These are phyloP conservation scores for Floccularia luteovirens DNA, from an alignment of 768 basidiomycete genomes.

Conservation along the genomic window DNA sequence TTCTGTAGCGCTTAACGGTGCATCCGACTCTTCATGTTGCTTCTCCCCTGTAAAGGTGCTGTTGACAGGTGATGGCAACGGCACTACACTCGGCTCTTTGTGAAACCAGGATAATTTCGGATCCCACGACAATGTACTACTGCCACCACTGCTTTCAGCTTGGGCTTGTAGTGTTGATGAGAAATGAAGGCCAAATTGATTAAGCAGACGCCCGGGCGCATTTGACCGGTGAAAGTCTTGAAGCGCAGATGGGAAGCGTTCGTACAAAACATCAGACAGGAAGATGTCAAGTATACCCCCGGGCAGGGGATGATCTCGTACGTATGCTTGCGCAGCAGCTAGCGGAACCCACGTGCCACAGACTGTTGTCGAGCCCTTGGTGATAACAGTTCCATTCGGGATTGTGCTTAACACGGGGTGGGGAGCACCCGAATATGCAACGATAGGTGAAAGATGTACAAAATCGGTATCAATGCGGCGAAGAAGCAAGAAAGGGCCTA, in stretches of 20 bases:
- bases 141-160: slow-evolving; percentile 8
- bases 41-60: slow-evolving; percentile 8
- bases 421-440: slow-evolving; percentile 33
- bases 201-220: slow-evolving; percentile 36
- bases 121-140: slow-evolving; percentile 3
- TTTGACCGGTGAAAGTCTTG: slow-evolving; percentile 49
- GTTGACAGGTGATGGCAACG: slow-evolving; percentile 3
- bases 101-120: slow-evolving; percentile 8
- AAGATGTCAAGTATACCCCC: slow-evolving; percentile 40
- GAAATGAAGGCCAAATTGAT: slow-evolving; percentile 63
- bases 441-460: slow-evolving; percentile 61
- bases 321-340: slow-evolving; percentile 41
- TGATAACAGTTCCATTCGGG: slow-evolving; percentile 41
- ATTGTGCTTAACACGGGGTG: slow-evolving; percentile 29
- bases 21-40: slow-evolving; percentile 21
- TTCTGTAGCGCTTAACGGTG: slow-evolving; percentile 61
- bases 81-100: slow-evolving; percentile 7
- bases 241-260: slow-evolving; percentile 55
- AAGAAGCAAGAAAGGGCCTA: slow-evolving; percentile 47
- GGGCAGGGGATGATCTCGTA: slow-evolving; percentile 35
- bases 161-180: slow-evolving; percentile 37
- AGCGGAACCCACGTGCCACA: slow-evolving; percentile 71
- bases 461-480: slow-evolving; percentile 77
- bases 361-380: slow-evolving; percentile 43
- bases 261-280: slow-evolving; percentile 52